A percentile compares a stretch with the other conserved stretches of the same genome.
Conservation (phyloP, 164 flowering plant genomes). For the Liriodendron chinense region DNA sequence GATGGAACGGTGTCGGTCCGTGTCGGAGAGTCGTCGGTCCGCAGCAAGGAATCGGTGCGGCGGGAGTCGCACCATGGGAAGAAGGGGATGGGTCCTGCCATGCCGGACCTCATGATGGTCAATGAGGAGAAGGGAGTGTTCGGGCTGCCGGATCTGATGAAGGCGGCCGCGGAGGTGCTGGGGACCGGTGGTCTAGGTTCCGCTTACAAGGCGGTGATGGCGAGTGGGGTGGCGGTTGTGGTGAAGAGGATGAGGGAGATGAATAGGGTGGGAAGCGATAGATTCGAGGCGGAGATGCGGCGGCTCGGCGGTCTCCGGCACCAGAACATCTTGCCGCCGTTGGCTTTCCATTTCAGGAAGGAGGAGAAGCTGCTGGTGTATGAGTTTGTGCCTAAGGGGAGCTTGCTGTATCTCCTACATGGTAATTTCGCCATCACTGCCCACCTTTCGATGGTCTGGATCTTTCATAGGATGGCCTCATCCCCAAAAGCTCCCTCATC, state of each 20-base stretch:
- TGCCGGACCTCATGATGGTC: slow-evolving; percentile 56
- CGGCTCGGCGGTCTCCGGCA: slow-evolving; percentile 54
- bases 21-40: slow-evolving; percentile 5
- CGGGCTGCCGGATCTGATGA: slow-evolving; percentile 82
- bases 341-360: slow-evolving; percentile 73
- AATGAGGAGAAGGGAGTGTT: slow-evolving; percentile 62
- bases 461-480: no score
- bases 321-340: slow-evolving; percentile 56
- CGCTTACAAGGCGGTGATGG: slow-evolving; percentile 75
- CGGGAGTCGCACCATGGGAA: background rate
- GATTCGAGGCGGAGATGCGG: slow-evolving; percentile 59
- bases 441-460: no score
- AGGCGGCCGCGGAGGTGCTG: slow-evolving; percentile 86
- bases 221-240: slow-evolving; percentile 66
- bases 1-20: background rate
- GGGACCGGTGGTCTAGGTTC: slow-evolving; percentile 84
- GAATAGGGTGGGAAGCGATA: slow-evolving; percentile 55
- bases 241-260: slow-evolving; percentile 86
- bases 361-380: slow-evolving; percentile 85
- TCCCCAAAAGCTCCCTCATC: no score
- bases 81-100: slow-evolving; percentile 4
- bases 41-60: background rate
- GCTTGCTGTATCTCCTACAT: slow-evolving; percentile 53
- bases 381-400: slow-evolving; percentile 69
- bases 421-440: slow-evolving; percentile 12